Percentiles rank a stretch among this genome's conserved stretches.
Evolutionary conservation across 352 stramenopile genomes (phyloP).

Genomic region (Halophytophthora batemanensis): DNA sequence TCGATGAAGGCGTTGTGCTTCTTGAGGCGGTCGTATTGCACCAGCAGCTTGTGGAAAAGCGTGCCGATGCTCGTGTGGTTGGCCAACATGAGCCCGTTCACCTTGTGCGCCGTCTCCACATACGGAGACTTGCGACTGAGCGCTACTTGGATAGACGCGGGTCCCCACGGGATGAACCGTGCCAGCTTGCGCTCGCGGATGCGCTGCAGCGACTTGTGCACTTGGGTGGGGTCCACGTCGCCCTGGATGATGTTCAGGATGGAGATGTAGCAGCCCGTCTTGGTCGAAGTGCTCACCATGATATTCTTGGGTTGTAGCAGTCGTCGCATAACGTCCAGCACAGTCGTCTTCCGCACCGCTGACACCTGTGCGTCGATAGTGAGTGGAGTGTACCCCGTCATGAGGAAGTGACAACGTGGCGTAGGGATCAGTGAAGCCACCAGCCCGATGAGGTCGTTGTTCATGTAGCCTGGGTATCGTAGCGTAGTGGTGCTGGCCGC

Average conservation of each 20-base stretch:
- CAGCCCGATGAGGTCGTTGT: constrained; percentile 99
- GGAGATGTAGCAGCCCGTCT: constrained; percentile 98
- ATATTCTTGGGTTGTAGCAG: constrained; percentile 98
- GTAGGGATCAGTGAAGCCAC: constrained; percentile 98
- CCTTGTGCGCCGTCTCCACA: constrained; percentile 96
- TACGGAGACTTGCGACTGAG: constrained; percentile 97
- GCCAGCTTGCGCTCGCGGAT: constrained; percentile 97
- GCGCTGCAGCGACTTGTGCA: constrained; percentile 98
- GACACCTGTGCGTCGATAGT: constrained; percentile 90
- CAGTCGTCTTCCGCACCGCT: constrained; percentile 97
- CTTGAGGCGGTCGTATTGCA: constrained; percentile 97
- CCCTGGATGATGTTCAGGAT: constrained; percentile 99
- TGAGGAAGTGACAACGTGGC: constrained; percentile 99
- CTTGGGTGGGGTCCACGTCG: constrained; percentile 97
- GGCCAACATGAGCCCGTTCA: constrained; percentile 97
- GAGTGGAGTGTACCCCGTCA: constrained; percentile 99
- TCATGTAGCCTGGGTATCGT: constrained; percentile 98
- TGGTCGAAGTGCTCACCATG: constrained; percentile 97
- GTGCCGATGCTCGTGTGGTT: constrained; percentile 98
- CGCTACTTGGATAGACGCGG: constrained; percentile 98
- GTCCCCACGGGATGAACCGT: constrained; percentile 99
- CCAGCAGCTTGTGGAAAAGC: constrained; percentile 88
- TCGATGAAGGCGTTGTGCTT: constrained; percentile 99
- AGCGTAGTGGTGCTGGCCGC: constrained; percentile 97
- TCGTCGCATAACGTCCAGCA: constrained; percentile 98